Conservation (phyloP, 2,329 filamentous ascomycete species). For the Dothistroma pini region DNA sequence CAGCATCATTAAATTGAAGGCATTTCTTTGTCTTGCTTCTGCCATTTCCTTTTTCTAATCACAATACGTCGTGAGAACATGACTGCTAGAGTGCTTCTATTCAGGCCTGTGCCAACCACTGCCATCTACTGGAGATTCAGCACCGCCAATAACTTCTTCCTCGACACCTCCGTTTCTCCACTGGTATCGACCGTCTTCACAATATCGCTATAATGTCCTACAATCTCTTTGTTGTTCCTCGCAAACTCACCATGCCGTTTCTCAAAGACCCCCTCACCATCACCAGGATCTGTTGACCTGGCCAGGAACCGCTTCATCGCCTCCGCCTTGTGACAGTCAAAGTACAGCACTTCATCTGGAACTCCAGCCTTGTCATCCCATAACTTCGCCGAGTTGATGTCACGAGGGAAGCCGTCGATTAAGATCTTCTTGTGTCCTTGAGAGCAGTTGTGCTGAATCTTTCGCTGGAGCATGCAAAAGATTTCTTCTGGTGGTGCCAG, state of each 20-base stretch:
- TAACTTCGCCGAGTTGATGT: background rate
- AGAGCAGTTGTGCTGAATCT: background rate
- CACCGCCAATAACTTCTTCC: background rate
- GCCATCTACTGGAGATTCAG: background rate
- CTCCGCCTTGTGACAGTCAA: conserved; percentile 2
- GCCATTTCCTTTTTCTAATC: no score
- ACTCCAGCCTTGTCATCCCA: background rate
- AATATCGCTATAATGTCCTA: background rate
- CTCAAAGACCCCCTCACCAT: conserved; percentile 8
- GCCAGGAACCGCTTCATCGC: conserved; percentile 4
- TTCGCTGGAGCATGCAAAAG: background rate
- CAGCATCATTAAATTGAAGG: no score
- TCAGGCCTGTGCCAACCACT: background rate
- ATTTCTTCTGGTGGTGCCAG: conserved; percentile 1
- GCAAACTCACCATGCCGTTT: conserved; percentile 9
- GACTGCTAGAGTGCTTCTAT: no score
- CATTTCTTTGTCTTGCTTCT: no score
- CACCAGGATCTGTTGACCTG: background rate
- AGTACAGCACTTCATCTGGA: conserved; percentile 2
- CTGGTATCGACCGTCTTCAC: conserved; percentile 6
- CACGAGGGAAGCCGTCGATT: conserved; percentile 12
- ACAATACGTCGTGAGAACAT: no score
- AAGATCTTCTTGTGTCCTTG: background rate
- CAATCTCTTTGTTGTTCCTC: background rate
- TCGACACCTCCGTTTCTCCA: conserved; percentile 2